Percentiles rank a stretch among this genome's conserved stretches.
Evolutionary conservation across 2,329 filamentous ascomycete species (phyloP).

Genomic region (Paecilomyces formosus): DNA sequence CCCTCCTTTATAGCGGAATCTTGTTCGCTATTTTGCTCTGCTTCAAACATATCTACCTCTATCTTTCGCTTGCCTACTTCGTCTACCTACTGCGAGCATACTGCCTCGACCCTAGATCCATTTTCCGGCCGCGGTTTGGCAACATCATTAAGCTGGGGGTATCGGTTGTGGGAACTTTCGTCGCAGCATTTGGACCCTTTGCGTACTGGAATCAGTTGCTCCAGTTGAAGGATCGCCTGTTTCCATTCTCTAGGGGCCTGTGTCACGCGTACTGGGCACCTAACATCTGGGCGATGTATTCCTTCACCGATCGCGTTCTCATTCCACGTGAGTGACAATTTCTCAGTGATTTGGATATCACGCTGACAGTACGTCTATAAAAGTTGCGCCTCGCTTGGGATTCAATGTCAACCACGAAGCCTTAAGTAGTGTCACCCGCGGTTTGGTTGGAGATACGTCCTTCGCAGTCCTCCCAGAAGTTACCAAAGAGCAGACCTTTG

Average conservation of each 20-base stretch:
- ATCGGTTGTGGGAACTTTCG: conserved; percentile 65
- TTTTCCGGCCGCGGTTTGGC: conserved; percentile 66
- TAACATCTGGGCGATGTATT: conserved; percentile 95
- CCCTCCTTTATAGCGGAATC: conserved; percentile 69
- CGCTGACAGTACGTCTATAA: conserved; percentile 22
- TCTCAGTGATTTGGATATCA: background rate
- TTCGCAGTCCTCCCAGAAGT: conserved; percentile 91
- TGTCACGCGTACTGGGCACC: conserved; percentile 99
- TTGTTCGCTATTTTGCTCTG: conserved; percentile 80
- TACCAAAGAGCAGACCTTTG: conserved; percentile 70
- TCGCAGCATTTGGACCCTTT: conserved; percentile 83
- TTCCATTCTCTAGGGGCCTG: conserved; percentile 86
- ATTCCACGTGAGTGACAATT: conserved; percentile 60
- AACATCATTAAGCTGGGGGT: conserved; percentile 79
- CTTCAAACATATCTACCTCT: conserved; percentile 97
- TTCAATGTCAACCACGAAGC: conserved; percentile 66
- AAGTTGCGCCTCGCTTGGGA: conserved; percentile 75
- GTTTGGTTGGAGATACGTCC: conserved; percentile 84
- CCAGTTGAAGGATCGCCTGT: conserved; percentile 76
- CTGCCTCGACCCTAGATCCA: conserved; percentile 70
- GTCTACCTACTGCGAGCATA: conserved; percentile 85
- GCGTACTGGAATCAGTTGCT: conserved; percentile 70
- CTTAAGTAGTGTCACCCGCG: conserved; percentile 81
- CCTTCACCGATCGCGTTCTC: conserved; percentile 74
- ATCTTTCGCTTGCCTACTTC: conserved; percentile 92